phyloP scores from a whole-genome alignment of 805 yeast genomes.

The Nakazawaea sp. region DNA sequence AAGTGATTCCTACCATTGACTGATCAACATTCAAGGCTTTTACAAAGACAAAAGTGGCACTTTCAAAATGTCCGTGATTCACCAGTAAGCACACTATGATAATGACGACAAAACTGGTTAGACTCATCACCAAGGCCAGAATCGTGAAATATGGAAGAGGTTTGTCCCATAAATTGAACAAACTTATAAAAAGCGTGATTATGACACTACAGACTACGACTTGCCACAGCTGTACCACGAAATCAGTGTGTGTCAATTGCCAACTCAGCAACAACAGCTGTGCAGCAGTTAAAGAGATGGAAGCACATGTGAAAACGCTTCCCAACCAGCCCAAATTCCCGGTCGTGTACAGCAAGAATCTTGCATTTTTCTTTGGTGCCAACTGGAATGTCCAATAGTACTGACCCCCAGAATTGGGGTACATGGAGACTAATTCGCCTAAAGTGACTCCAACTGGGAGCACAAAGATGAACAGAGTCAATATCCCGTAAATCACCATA shows the following conservation, averaged over 20 bases:
- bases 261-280: slow-evolving; percentile 12
- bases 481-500: slow-evolving; percentile 30
- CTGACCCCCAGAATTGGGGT: slow-evolving; percentile 26
- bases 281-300: slow-evolving; percentile 11
- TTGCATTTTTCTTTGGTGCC: slow-evolving; percentile 17
- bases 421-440: slow-evolving; percentile 22
- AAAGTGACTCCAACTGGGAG: slow-evolving; percentile 14
- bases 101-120: slow-evolving; percentile 17
- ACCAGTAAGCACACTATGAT: slow-evolving; percentile 16
- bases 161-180: slow-evolving; percentile 15
- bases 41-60: slow-evolving; percentile 19
- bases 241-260: slow-evolving; percentile 11
- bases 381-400: slow-evolving; percentile 24
- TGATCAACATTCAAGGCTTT: slow-evolving; percentile 20
- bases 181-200: slow-evolving; percentile 14
- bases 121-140: slow-evolving; percentile 18
- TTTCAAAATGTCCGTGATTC: slow-evolving; percentile 11
- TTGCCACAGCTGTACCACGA: slow-evolving; percentile 13
- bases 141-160: slow-evolving; percentile 18
- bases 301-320: slow-evolving; percentile 13
- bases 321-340: slow-evolving; percentile 21
- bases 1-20: slow-evolving; percentile 21
- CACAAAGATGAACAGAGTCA: slow-evolving; percentile 25
- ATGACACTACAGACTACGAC: slow-evolving; percentile 12
- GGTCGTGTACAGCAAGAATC: slow-evolving; percentile 17